Base-by-base conservation (phyloP, 2,329 filamentous ascomycete species). In the Onygenales sp. region DNA sequence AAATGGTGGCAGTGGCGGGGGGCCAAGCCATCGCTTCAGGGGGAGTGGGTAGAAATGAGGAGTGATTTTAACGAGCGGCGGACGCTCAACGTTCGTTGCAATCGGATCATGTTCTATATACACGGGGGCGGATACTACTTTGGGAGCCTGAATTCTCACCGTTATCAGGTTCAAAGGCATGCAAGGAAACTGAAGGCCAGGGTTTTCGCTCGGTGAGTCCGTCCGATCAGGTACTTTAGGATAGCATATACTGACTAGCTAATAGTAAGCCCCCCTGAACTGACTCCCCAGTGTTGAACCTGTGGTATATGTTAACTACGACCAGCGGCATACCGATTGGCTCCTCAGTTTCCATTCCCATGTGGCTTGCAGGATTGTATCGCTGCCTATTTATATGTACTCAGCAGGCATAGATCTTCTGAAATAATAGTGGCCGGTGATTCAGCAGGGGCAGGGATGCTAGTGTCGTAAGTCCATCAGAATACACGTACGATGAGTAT, bases 121-220 rank as follows among this genome's bases (percentile, higher is more conserved):
- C 93, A 97, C 65, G 93, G 93, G 11, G 92, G 92, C 6, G 92
- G 87, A 17, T 97, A 95, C 71, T 98, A 85, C 72, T 97, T 98
- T 67, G 92, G 93, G 11, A 94, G 89, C 61, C 85, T 96, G 39
- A 91, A 96, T 65, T 91, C 95, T 69, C 93, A 97, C 74, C 84
- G 93, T n/a, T 97, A 97, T 72, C 92, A 97, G 76, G 84, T 98
- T 78, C 93, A 98, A 70, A 81, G 92, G 48, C 91, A 97, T 77
- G 93, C 93, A 32, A 81, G 93, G 52, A 97, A 97, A 72, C 78
- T 98, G 56, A 90, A 93, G 69, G 92, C 90, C 14, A 80, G 90
- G 53, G 86, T 96, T 7, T 83, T 97, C 68, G 90, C 92, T 27
- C 87, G 72, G 72, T 74, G 68, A 59, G 69, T 52, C 51, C n/a